phyloP scores from a whole-genome alignment of 192 early-diverging fungal genomes.

The Backusella tarrabulga region DNA sequence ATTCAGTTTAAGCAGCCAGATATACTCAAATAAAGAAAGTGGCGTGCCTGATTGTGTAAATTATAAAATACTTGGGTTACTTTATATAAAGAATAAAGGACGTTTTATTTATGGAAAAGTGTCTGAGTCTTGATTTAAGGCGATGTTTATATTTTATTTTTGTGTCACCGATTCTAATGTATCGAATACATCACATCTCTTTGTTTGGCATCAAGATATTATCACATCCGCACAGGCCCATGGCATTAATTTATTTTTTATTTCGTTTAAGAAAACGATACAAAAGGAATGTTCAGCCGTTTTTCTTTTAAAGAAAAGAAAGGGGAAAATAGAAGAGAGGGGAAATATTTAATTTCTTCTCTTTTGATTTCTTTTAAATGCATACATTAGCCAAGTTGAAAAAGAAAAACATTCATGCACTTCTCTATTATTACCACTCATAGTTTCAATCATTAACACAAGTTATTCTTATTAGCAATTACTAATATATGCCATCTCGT shows the following conservation, averaged over 20 bases:
- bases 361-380: constrained; percentile 5
- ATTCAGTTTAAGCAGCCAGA: background rate
- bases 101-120: background rate
- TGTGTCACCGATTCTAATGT: background rate
- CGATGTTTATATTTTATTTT: background rate
- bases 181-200: background rate
- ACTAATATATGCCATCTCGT: background rate
- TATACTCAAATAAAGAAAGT: background rate
- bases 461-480: background rate
- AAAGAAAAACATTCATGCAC: background rate
- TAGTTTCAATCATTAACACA: no score
- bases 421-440: background rate
- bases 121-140: background rate
- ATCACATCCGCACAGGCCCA: background rate
- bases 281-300: background rate
- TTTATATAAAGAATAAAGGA: background rate
- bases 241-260: background rate
- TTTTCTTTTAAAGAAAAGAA: background rate
- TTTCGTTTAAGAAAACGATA: background rate
- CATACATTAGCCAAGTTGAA: constrained; percentile 2
- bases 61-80: background rate
- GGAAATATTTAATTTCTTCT: background rate
- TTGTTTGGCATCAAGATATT: background rate
- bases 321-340: background rate
- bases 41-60: background rate